Evolutionary conservation across 148 eudicot genomes (phyloP).

Genomic region (Spergularia marina): DNA sequence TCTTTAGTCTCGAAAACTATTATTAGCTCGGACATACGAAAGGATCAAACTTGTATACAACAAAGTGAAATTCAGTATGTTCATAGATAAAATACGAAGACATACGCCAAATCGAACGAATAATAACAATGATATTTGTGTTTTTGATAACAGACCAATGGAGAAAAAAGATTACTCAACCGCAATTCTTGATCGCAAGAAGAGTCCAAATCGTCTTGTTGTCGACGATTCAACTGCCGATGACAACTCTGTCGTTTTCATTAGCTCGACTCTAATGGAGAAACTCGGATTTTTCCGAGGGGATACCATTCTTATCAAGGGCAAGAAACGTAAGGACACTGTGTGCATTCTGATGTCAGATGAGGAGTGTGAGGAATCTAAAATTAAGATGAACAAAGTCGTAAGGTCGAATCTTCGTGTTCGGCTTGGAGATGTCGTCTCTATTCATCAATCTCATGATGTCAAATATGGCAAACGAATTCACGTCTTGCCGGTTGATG

Average conservation of each 20-base stretch:
- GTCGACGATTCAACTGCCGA: conserved; percentile 70
- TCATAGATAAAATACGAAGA: no score
- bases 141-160: conserved; percentile 35
- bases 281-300: conserved; percentile 66
- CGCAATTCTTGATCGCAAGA: conserved; percentile 69
- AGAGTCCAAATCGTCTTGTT: conserved; percentile 61
- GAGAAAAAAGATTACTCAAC: conserved; percentile 63
- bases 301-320: conserved; percentile 72
- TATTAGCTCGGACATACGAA: no score
- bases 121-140: not conserved
- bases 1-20: no score
- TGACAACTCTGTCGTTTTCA: conserved; percentile 62
- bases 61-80: no score
- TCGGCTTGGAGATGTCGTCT: conserved; percentile 77
- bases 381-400: conserved; percentile 77
- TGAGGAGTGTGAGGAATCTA: conserved; percentile 64
- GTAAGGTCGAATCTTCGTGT: conserved; percentile 70
- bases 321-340: conserved; percentile 78
- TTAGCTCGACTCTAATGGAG: conserved; percentile 65
- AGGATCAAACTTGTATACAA: no score
- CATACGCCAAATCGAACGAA: no score
- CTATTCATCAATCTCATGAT: conserved; percentile 65
- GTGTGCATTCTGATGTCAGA: conserved; percentile 68
- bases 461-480: conserved; percentile 74
- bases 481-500: conserved; percentile 76